Conservation (phyloP, 306 rosid species). For the Prunus padus region DNA sequence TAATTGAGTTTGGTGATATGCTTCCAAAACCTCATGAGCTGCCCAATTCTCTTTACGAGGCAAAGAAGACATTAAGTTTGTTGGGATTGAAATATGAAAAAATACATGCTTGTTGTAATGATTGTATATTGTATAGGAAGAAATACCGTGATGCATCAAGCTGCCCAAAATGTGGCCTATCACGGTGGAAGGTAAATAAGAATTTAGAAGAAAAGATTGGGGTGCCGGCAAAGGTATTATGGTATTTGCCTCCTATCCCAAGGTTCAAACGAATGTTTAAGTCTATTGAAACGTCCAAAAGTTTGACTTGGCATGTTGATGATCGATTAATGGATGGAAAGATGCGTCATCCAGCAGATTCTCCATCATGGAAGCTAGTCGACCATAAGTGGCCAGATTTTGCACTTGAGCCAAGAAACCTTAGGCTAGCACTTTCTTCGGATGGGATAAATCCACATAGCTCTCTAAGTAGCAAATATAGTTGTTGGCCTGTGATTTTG, state of each 20-base stretch:
- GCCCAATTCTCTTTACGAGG: neutral
- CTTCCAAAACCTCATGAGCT: neutral
- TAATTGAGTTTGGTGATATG: neutral
- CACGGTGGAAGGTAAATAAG: neutral
- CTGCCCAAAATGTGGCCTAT: neutral
- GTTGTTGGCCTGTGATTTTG: too few species aligned
- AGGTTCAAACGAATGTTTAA: neutral
- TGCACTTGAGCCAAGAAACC: neutral
- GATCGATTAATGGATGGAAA: neutral
- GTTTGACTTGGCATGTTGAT: neutral
- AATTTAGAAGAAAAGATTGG: neutral
- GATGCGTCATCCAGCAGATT: conserved; percentile 5
- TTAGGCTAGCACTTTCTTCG: neutral
- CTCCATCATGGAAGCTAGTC: neutral
- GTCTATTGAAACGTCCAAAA: neutral
- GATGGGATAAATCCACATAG: conserved; percentile 2
- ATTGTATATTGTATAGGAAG: neutral
- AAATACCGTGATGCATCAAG: neutral
- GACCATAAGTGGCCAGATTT: conserved; percentile 1
- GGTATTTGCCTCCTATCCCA: conserved; percentile 4
- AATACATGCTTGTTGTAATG: neutral
- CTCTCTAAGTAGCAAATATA: neutral
- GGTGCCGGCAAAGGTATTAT: conserved; percentile 2
- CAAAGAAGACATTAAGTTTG: neutral
- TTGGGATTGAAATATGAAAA: neutral